Conservation (phyloP, 139 green algal genomes). For the Penium margaritaceum region DNA sequence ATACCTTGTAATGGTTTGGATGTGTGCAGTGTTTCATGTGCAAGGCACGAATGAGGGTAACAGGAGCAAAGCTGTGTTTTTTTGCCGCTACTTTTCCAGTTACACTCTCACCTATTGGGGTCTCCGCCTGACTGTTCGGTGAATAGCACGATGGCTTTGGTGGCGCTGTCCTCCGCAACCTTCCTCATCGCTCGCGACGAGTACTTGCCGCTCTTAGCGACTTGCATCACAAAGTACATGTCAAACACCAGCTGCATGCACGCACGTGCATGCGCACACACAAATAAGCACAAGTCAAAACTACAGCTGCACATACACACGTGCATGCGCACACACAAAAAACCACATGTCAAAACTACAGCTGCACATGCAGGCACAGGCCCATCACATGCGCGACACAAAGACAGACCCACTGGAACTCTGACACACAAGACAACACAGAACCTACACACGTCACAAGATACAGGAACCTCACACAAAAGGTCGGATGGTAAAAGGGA, state of each 20-base stretch:
- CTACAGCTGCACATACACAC: background rate
- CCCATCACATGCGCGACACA: background rate
- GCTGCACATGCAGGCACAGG: background rate
- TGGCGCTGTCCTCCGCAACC: background rate
- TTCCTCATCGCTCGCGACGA: conserved; percentile 33
- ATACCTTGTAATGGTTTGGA: no score
- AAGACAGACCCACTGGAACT: background rate
- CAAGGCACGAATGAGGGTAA: no score
- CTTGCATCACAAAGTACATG: conserved; percentile 45
- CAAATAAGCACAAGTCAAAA: background rate
- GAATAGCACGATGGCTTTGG: background rate
- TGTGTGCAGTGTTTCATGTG: no score
- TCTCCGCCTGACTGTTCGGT: background rate
- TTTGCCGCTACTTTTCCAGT: no score
- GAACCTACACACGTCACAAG: background rate
- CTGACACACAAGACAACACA: background rate
- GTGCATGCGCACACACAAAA: background rate
- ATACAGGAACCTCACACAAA: background rate
- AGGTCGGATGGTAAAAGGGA: background rate
- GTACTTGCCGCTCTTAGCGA: conserved; percentile 24
- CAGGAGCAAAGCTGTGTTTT: no score
- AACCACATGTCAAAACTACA: no score
- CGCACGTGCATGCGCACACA: background rate
- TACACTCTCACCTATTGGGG: background rate
- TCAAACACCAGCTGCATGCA: conserved; percentile 37